phyloP scores from a whole-genome alignment of 306 rosid species.

The Medicago arabica region DNA sequence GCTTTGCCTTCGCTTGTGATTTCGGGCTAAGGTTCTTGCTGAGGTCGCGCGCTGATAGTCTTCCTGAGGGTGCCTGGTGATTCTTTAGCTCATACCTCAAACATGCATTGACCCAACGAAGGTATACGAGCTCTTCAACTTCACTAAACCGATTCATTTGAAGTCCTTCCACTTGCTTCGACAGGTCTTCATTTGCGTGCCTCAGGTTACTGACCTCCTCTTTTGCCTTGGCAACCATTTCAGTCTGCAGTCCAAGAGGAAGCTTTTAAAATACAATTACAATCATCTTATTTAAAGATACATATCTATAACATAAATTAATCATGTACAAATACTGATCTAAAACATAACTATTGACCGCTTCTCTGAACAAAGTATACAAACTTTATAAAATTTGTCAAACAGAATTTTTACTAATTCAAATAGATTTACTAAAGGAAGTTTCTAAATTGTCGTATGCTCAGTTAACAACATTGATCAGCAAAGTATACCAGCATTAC shows the following conservation, averaged over 20 bases:
- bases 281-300: background rate
- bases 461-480: background rate
- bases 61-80: slow-evolving; percentile 71
- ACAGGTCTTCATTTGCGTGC: slow-evolving; percentile 84
- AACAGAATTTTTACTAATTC: slow-evolving; percentile 5
- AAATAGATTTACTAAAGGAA: slow-evolving; percentile 3
- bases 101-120: slow-evolving; percentile 98
- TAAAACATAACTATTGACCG: background rate
- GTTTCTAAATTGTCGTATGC: background rate
- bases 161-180: slow-evolving; percentile 93
- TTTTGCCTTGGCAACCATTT: slow-evolving; percentile 68
- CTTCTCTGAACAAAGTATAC: background rate
- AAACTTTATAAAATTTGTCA: slow-evolving; percentile 12
- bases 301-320: slow-evolving; percentile 15
- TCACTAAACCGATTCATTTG: slow-evolving; percentile 91
- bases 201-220: slow-evolving; percentile 68
- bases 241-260: slow-evolving; percentile 63
- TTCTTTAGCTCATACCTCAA: slow-evolving; percentile 89
- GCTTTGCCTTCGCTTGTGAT: slow-evolving; percentile 90
- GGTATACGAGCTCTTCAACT: slow-evolving; percentile 97
- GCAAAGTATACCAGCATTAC: background rate
- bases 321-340: background rate
- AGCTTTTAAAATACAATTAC: slow-evolving; percentile 31
- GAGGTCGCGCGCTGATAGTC: slow-evolving; percentile 84
- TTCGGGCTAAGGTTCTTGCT: slow-evolving; percentile 83